These are phyloP conservation scores for Pseudisothecium myosuroides DNA, from an alignment of 225 moss, liverwort and hornwort species.

Conservation along the genomic window DNA sequence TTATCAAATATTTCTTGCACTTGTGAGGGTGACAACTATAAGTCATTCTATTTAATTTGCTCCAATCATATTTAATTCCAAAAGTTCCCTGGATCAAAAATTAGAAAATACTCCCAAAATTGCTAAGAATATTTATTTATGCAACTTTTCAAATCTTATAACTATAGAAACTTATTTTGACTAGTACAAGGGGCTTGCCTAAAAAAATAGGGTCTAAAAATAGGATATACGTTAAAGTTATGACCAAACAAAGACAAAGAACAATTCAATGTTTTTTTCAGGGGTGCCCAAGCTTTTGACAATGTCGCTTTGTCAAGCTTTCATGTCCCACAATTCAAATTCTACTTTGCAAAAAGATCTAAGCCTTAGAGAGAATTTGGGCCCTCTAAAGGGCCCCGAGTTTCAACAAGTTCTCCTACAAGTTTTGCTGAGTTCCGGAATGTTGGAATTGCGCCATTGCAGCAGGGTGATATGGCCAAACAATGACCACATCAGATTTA, in stretches of 20 bases:
- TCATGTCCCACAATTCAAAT: not conserved
- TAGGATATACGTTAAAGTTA: not conserved
- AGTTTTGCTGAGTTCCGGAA: too few relatives aligned
- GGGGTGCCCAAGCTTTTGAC: not conserved
- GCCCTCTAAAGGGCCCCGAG: too few relatives aligned
- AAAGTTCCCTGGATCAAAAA: accelerated
- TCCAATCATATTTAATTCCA: too few relatives aligned
- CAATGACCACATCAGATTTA: too few relatives aligned
- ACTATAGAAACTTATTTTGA: not conserved
- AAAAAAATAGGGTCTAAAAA: not conserved
- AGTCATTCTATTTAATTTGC: not conserved
- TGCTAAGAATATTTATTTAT: too few relatives aligned
- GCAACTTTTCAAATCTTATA: too few relatives aligned
- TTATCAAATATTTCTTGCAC: not conserved
- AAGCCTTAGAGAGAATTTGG: too few relatives aligned
- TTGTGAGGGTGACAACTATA: accelerated
- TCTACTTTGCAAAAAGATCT: not conserved
- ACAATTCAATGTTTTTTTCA: not conserved
- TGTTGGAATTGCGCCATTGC: too few relatives aligned
- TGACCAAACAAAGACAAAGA: accelerated
- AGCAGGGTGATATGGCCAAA: too few relatives aligned
- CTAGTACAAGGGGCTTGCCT: too few relatives aligned
- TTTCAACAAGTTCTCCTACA: too few relatives aligned
- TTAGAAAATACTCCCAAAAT: not conserved
- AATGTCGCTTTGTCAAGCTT: not conserved